These are phyloP conservation scores for Chaetoscypha palmicola DNA, from an alignment of 2,329 filamentous ascomycete genomes.

Conservation along the genomic window DNA sequence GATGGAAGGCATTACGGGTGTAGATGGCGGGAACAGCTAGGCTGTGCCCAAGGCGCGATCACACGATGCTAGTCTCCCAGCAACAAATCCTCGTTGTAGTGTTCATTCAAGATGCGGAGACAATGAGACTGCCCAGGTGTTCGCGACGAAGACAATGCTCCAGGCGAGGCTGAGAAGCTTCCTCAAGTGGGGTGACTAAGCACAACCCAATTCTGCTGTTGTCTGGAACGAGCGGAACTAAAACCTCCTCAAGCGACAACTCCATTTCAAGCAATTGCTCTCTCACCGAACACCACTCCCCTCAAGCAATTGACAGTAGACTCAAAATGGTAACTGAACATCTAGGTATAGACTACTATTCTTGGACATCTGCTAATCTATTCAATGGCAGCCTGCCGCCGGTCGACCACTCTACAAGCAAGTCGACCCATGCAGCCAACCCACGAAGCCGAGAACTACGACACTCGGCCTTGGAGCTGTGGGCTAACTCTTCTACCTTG, in stretches of 20 bases:
- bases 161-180: constrained; percentile 6
- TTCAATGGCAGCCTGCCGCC: constrained; percentile 27
- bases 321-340: constrained; percentile 28
- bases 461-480: neutral
- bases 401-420: constrained; percentile 29
- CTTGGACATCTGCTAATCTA: constrained; percentile 15
- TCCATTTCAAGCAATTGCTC: neutral
- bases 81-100: no score
- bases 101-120: neutral
- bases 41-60: no score
- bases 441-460: neutral
- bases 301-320: constrained; percentile 9
- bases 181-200: neutral
- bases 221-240: neutral
- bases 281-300: constrained; percentile 4
- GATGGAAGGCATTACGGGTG: constrained; percentile 32
- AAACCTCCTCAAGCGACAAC: neutral
- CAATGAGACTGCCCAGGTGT: neutral
- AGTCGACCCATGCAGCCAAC: constrained; percentile 19
- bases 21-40: neutral
- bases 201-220: neutral
- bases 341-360: neutral
- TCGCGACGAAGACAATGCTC: neutral
- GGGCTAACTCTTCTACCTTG: no score
- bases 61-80: no score